Evolutionary conservation across 73 alveolate genomes (phyloP), one percentile per base, ranked within the genome.

Genomic region (Symbiodinium pilosum): DNA sequence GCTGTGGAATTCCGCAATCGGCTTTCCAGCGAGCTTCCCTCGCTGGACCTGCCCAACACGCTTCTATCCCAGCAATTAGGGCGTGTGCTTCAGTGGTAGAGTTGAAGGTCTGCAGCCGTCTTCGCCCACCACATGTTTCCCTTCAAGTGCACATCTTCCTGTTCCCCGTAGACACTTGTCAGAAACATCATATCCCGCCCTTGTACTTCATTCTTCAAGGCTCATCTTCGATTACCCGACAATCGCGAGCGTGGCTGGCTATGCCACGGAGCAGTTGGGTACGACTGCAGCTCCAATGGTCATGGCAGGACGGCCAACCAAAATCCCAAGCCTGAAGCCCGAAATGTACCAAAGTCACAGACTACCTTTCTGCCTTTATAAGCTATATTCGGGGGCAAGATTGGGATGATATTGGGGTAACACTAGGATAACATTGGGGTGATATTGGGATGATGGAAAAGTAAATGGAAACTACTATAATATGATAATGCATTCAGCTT

Each of bases 1-100:
- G 98, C 98, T 30, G 98, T 93, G 84, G 98, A 93, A 64, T 93
- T 93, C 98, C 98, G 98, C 38, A 93, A 93, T 30, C 98, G 98
- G 40, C 69, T 93, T 40, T 38, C 92, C 24, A 77, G 64, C 71
- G 98, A 93, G 51, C 93, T 93, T 34, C 98, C 98, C 11, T 59
- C 92, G 26, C 43, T 93, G 93, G 93, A 93, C 47, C 43, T 93
- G 43, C 98, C 98, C 59, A 93, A 93, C 68, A 93, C 98, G 93
- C 42, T 32, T 32, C 81, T 64, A n/a, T n/a, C n/a, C n/a, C n/a
- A n/a, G n/a, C n/a, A n/a, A n/a, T n/a, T n/a, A n/a, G n/a, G n/a
- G n/a, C n/a, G n/a, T n/a, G 28, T 54, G 73, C 73, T 24, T 26
- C 73, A 6, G 73, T 26, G 32, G 34, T 54, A 24, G 11, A 6